phyloP scores from a whole-genome alignment of 352 stramenopile genomes.

The Pythium guiyangense region DNA sequence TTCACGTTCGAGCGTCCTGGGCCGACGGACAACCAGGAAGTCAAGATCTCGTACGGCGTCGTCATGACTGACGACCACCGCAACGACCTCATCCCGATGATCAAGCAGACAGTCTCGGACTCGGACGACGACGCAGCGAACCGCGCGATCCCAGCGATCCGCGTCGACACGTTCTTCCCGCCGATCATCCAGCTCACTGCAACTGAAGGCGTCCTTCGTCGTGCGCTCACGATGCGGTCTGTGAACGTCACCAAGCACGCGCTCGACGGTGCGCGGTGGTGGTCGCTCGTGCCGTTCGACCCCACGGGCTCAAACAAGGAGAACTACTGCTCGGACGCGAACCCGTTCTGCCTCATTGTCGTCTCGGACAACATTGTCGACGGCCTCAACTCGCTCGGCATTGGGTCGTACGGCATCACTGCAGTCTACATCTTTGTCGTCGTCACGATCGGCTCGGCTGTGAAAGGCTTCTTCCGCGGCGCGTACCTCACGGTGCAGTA shows the following conservation, averaged over 20 bases:
- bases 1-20: constrained; percentile 68
- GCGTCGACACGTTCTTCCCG: constrained; percentile 46
- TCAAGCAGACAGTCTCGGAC: constrained; percentile 48
- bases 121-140: constrained; percentile 14
- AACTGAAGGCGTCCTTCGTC: constrained; percentile 46
- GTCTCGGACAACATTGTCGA: constrained; percentile 86
- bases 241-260: constrained; percentile 62
- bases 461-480: constrained; percentile 82
- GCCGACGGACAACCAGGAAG: constrained; percentile 49
- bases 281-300: constrained; percentile 46
- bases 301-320: constrained; percentile 14
- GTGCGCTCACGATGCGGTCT: constrained; percentile 46
- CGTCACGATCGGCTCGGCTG: constrained; percentile 78
- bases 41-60: constrained; percentile 46
- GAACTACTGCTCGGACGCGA: constrained; percentile 40
- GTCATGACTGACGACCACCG: constrained; percentile 52
- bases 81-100: constrained; percentile 66
- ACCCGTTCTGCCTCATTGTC: constrained; percentile 75
- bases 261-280: constrained; percentile 54
- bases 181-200: constrained; percentile 72
- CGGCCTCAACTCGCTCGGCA: constrained; percentile 68
- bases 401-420: constrained; percentile 82
- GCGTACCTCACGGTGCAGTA: constrained; percentile 82
- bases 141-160: constrained; percentile 30
- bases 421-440: constrained; percentile 87